These are phyloP conservation scores for Hanseniaspora nectarophila DNA, from an alignment of 805 yeast genomes.

Conservation along the genomic window DNA sequence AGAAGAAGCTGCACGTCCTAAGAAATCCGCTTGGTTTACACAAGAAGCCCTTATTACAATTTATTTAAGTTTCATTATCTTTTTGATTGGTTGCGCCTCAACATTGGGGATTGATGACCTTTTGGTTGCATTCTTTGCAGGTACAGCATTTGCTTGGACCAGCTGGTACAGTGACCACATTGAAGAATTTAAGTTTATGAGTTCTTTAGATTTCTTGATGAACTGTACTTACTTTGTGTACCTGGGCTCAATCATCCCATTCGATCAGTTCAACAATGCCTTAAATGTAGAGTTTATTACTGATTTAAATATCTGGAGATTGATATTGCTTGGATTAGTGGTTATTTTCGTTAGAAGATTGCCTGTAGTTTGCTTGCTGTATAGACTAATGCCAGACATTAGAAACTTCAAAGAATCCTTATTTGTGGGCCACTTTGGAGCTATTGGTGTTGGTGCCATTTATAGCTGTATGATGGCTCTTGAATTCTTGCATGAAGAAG, in stretches of 20 bases:
- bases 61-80: slow-evolving; percentile 67
- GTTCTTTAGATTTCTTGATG: slow-evolving; percentile 69
- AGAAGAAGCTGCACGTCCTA: too few relatives aligned
- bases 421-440: slow-evolving; percentile 95
- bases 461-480: slow-evolving; percentile 74
- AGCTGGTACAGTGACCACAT: slow-evolving; percentile 76
- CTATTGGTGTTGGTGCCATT: slow-evolving; percentile 89
- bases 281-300: slow-evolving; percentile 34
- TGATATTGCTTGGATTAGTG: slow-evolving; percentile 61
- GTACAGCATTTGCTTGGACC: slow-evolving; percentile 91
- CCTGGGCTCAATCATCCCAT: slow-evolving; percentile 86
- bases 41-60: slow-evolving; percentile 78
- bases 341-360: slow-evolving; percentile 64
- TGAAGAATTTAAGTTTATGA: slow-evolving; percentile 75
- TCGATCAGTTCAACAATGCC: slow-evolving; percentile 60
- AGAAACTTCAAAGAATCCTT: slow-evolving; percentile 87
- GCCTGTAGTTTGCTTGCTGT: slow-evolving; percentile 64
- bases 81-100: slow-evolving; percentile 81
- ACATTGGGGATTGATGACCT: slow-evolving; percentile 81
- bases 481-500: neutral
- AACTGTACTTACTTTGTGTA: slow-evolving; percentile 80
- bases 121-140: slow-evolving; percentile 81
- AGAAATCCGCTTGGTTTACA: slow-evolving; percentile 49
- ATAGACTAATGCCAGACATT: slow-evolving; percentile 74
- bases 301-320: slow-evolving; percentile 56